Conservation (phyloP, 73 alveolate genomes). For the Stentor roeselii region DNA sequence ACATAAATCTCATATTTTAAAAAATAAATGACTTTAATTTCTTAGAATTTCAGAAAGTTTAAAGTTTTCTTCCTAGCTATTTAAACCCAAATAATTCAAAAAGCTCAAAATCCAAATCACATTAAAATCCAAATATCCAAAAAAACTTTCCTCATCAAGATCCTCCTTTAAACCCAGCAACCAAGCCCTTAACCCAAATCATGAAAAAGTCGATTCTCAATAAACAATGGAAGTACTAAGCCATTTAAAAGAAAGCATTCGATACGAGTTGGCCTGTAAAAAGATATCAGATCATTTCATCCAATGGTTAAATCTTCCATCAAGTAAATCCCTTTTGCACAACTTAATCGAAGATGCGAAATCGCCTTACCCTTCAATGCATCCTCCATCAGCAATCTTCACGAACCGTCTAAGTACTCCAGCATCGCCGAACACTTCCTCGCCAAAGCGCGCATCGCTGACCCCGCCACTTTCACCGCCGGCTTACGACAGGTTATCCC, state of each 20-base stretch:
- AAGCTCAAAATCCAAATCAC: no score
- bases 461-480: conserved; percentile 31
- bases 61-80: no score
- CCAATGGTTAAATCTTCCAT: conserved; percentile 50
- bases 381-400: neutral
- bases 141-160: no score
- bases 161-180: no score
- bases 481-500: conserved; percentile 29
- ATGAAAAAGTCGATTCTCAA: neutral
- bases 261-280: conserved; percentile 56
- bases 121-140: no score
- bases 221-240: conserved; percentile 19
- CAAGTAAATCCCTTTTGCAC: conserved; percentile 29
- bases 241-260: conserved; percentile 37
- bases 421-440: neutral
- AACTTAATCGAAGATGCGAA: conserved; percentile 40
- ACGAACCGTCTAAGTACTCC: neutral
- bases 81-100: no score
- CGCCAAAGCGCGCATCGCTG: neutral
- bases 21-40: no score
- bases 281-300: conserved; percentile 52
- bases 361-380: conserved; percentile 29
- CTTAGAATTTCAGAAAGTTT: no score
- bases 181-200: no score
- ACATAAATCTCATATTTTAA: no score